Conservation (phyloP, 768 basidiomycete genomes). For the Chalciporus piperatus region DNA sequence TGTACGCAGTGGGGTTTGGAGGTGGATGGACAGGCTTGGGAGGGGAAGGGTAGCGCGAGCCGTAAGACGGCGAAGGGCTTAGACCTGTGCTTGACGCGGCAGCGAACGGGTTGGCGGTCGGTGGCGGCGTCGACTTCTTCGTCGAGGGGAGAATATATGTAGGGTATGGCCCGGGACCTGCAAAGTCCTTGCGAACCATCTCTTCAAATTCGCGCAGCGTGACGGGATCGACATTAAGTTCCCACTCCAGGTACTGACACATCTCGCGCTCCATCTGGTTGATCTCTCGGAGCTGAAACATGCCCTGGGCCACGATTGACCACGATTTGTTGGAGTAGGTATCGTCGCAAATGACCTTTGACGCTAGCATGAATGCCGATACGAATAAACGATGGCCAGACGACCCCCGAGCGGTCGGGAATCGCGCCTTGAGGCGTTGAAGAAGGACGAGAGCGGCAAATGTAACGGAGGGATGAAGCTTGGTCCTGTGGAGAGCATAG, state of each 20-base stretch:
- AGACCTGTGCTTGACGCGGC: conserved; percentile 28
- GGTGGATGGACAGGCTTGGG: conserved; percentile 25
- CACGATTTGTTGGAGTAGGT: conserved; percentile 93
- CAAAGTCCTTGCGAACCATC: conserved; percentile 60
- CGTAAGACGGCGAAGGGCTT: conserved; percentile 29
- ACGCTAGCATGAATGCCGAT: conserved; percentile 71
- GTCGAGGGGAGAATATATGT: conserved; percentile 60
- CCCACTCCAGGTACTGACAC: conserved; percentile 91
- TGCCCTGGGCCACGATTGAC: conserved; percentile 85
- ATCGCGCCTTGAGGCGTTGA: conserved; percentile 64
- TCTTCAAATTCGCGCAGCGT: conserved; percentile 61
- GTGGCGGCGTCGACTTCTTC: conserved; percentile 52
- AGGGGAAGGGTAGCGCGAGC: conserved; percentile 30
- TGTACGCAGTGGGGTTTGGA: conserved; percentile 17
- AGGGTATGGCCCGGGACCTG: conserved; percentile 54
- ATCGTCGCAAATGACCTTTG: conserved; percentile 88
- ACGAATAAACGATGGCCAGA: conserved; percentile 72
- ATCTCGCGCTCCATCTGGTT: conserved; percentile 83
- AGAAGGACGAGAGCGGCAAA: conserved; percentile 46
- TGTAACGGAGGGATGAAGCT: conserved; percentile 53
- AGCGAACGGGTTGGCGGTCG: conserved; percentile 32
- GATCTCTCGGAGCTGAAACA: conserved; percentile 75
- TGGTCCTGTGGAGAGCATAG: conserved; percentile 65
- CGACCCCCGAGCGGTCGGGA: conserved; percentile 73
- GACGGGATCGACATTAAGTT: conserved; percentile 68